Evolutionary conservation across 768 basidiomycete genomes (phyloP), one percentile per base, ranked within the genome.

Genomic region (Sporobolomyces roseus): DNA sequence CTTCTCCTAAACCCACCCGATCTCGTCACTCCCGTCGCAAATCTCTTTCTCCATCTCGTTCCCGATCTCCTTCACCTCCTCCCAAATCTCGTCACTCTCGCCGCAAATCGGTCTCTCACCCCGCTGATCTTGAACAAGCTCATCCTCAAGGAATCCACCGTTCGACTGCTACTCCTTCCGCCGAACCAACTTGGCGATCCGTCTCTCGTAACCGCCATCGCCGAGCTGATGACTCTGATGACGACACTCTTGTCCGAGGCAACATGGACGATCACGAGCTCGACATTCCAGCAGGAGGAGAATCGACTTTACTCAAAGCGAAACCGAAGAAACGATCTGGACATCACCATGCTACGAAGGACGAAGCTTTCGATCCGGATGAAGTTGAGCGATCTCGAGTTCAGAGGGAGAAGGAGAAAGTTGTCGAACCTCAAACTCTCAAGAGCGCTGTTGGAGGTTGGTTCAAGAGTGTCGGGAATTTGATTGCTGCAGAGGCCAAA

Each of bases 201-300:
- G 68, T 69, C 58, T 54, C 51, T 12, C 68, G 68, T 19, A 69
- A 69, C 48, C 63, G 63, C 9, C 68, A 64, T 29, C 63, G 63
- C n/a, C 43, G 52, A 0, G 4, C 54, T 4, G 63, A 69, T 45
- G 51, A 54, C 33, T 69, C 68, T 1, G 68, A 69, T 58, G 68
- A 69, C 4, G 63, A 64, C 38, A 69, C 68, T 4, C 46, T 69
- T 29, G 68, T 69, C 1, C 62, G 68, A 27, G 68, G 68, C 43
- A 38, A 69, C 46, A 8, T 64, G 23, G 63, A 65, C 27, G 59
- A 69, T 32, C 8, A 43, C 21, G 62, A 25, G 2, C 68, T 69
- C 63, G 68, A 69, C 38, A 64, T 69, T 33, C 68, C 68, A 0
- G 68, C 68, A 9, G 68, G 68, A 27, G 68, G 68, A 14, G 68